Conservation (phyloP, 1,284 basidiomycete species). For the Ceratobasidium sp. region DNA sequence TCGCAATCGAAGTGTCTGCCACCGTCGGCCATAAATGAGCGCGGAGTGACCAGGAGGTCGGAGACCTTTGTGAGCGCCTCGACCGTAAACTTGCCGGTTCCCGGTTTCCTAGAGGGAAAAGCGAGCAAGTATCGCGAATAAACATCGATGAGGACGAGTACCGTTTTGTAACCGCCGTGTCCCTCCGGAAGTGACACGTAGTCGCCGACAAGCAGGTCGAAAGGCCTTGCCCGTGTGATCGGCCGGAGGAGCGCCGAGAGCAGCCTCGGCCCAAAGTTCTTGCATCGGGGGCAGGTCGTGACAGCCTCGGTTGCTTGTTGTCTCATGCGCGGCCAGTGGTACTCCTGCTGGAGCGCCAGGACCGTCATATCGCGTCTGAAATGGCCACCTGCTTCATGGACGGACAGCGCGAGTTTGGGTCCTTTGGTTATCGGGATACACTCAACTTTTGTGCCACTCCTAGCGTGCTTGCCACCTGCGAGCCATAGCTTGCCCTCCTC, state of each 20-base stretch:
- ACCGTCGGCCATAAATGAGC: constrained; percentile 60
- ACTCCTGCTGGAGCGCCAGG: not conserved
- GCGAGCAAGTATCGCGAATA: constrained; percentile 55
- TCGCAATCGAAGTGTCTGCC: constrained; percentile 60
- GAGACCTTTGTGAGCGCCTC: not conserved
- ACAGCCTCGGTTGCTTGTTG: constrained; percentile 38
- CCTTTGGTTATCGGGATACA: constrained; percentile 52
- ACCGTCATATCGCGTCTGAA: constrained; percentile 29
- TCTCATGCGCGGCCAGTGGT: constrained; percentile 43
- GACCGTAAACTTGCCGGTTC: constrained; percentile 42
- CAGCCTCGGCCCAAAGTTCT: constrained; percentile 43
- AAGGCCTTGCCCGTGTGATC: constrained; percentile 34
- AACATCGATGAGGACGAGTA: constrained; percentile 54
- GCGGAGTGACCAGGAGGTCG: constrained; percentile 45
- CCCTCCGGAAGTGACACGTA: constrained; percentile 40
- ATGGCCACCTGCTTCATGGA: constrained; percentile 35
- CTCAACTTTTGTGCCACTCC: constrained; percentile 47
- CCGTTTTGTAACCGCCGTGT: constrained; percentile 19
- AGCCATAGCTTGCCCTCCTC: constrained; percentile 46
- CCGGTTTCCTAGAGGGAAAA: constrained; percentile 45
- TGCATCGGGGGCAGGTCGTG: constrained; percentile 42
- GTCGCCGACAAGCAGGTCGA: constrained; percentile 41
- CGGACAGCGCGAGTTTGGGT: not conserved
- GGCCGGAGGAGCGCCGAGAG: constrained; percentile 18
- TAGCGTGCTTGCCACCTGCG: not conserved